Percentiles rank a stretch among this genome's conserved stretches.
Evolutionary conservation across 805 yeast genomes (phyloP).

Genomic region (Grigorovia jiainica): DNA sequence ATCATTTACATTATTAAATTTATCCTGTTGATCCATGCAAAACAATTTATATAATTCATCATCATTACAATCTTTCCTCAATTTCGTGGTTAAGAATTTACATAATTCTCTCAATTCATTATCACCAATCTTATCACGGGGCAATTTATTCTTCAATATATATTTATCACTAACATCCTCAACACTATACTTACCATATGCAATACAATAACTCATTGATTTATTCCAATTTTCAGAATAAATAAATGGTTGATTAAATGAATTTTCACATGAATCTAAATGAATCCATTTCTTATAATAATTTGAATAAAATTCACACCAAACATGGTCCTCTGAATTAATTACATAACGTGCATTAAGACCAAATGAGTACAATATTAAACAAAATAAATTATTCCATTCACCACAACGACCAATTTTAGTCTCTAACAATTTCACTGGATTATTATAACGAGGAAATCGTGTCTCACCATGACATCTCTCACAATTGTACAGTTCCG

Average conservation of each 20-base stretch:
- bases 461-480: conserved; percentile 39
- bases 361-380: conserved; percentile 60
- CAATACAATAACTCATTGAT: conserved; percentile 81
- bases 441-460: conserved; percentile 73
- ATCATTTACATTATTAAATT: conserved; percentile 14
- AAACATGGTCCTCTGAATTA: conserved; percentile 91
- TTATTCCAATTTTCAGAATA: conserved; percentile 89
- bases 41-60: conserved; percentile 30
- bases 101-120: conserved; percentile 30
- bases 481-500: conserved; percentile 58
- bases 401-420: conserved; percentile 87
- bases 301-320: conserved; percentile 82
- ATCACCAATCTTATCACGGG: conserved; percentile 40
- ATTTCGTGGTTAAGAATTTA: conserved; percentile 28
- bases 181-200: conserved; percentile 51
- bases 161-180: conserved; percentile 66
- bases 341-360: conserved; percentile 62
- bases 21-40: conserved; percentile 28
- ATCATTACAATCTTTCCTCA: conserved; percentile 25
- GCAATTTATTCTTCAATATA: conserved; percentile 37
- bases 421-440: conserved; percentile 48
- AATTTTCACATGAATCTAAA: conserved; percentile 78
- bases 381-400: conserved; percentile 80
- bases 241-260: conserved; percentile 70
- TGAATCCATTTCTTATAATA: conserved; percentile 69